A percentile compares a stretch with the other conserved stretches of the same genome.
phyloP scores from a whole-genome alignment of 2,329 filamentous ascomycete genomes.

The Sporothrix variecibatus region DNA sequence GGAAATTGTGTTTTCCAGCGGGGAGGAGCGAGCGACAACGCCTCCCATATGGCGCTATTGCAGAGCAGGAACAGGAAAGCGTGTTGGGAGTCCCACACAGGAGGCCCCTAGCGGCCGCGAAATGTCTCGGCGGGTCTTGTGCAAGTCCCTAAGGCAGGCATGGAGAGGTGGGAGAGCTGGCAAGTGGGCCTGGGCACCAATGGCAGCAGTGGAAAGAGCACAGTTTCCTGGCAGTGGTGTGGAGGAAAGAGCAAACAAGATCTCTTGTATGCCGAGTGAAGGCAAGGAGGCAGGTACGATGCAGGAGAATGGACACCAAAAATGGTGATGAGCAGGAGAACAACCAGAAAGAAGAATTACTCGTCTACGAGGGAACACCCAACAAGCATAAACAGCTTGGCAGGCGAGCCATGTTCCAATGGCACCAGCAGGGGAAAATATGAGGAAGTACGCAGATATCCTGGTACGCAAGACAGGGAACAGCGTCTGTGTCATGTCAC shows the following conservation, averaged over 20 bases:
- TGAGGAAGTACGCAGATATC: neutral
- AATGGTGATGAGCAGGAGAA: conserved; percentile 17
- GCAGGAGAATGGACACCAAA: neutral
- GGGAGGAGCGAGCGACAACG: neutral
- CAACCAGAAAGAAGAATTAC: neutral
- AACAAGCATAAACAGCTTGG: neutral
- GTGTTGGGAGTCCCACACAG: neutral
- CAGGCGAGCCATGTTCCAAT: neutral
- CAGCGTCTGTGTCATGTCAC: neutral
- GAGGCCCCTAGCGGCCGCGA: neutral
- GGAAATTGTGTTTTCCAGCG: conserved; percentile 9
- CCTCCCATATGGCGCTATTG: neutral
- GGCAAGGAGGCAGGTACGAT: neutral
- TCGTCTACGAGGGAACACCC: neutral
- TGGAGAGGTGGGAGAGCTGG: neutral
- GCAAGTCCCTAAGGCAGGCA: conserved; percentile 7
- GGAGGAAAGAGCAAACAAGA: neutral
- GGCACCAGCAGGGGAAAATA: neutral
- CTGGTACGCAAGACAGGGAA: neutral
- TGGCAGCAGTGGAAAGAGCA: neutral
- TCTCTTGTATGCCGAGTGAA: conserved; percentile 6
- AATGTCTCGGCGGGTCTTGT: conserved; percentile 14
- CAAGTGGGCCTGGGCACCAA: neutral
- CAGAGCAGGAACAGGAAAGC: neutral
- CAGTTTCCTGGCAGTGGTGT: neutral